phyloP scores from a whole-genome alignment of 2,329 filamentous ascomycete species.

The Fusarium protoensiforme region DNA sequence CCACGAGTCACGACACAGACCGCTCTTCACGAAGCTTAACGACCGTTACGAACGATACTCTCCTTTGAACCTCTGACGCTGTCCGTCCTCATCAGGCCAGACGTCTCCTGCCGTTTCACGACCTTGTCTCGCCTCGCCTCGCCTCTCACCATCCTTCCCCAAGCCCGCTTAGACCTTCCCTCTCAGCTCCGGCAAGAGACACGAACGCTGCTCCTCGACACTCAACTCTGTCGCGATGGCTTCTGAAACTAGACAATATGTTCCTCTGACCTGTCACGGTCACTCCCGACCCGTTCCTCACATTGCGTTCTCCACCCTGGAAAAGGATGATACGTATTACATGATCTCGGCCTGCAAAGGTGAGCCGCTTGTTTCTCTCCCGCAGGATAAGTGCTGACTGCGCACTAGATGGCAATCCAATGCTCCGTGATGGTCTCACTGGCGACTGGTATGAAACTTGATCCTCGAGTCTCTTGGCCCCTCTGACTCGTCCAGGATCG shows the following conservation, averaged over 20 bases:
- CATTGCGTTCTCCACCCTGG: slow-evolving; percentile 85
- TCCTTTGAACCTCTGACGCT: slow-evolving; percentile 16
- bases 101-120: slow-evolving; percentile 1
- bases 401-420: slow-evolving; percentile 88
- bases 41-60: slow-evolving; percentile 42
- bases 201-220: slow-evolving; percentile 2
- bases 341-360: slow-evolving; percentile 94
- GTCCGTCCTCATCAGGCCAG: not conserved
- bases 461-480: not conserved
- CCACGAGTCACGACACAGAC: slow-evolving; percentile 33
- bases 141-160: slow-evolving; percentile 2
- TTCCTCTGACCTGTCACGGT: slow-evolving; percentile 93
- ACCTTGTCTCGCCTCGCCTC: not conserved
- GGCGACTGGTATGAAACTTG: slow-evolving; percentile 79
- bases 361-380: slow-evolving; percentile 48
- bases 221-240: slow-evolving; percentile 45
- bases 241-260: slow-evolving; percentile 67
- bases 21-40: slow-evolving; percentile 41
- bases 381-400: slow-evolving; percentile 35
- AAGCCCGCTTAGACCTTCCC: slow-evolving; percentile 3
- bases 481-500: slow-evolving; percentile 74
- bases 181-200: not conserved
- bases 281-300: slow-evolving; percentile 94
- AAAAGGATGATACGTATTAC: slow-evolving; percentile 88
- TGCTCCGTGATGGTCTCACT: slow-evolving; percentile 95